Base-by-base conservation (phyloP, 1,284 basidiomycete genomes). In the Trichosporon sp. region DNA sequence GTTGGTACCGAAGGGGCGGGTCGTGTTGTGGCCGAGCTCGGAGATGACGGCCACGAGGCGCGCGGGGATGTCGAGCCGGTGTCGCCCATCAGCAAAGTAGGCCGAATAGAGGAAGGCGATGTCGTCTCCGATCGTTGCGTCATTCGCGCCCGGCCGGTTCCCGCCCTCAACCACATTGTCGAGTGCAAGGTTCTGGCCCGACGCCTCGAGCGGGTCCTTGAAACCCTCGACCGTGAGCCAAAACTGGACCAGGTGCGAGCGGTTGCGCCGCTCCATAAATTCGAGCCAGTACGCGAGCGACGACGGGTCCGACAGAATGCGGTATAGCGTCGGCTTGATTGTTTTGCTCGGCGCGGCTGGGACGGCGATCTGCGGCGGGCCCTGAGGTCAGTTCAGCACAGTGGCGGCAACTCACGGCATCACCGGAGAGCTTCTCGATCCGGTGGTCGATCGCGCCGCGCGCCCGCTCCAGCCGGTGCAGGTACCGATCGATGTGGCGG, bases 211-310 rank as follows among this genome's bases (percentile, higher is more conserved):
- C 0, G 96, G 96, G 75, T 96, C 93, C 83, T 98, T 98, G 87
- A 98, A 95, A 65, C 92, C 93, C 81, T 98, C 94, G 0, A 98
- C 92, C 0, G 93, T 92, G 2, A 98, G 86, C 96, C 96, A 98
- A 83, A 98, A 99, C 75, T 98, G 96, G 2, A 98, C 92, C 2
- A 94, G 88, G 9, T 93, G 80, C 15, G 93, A 91, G 32, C 92
- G 89, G 68, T 89, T 87, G 2, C 92, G 88, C 7, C 95, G 88
- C 74, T 98, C 96, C 92, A 98, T 95, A 78, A 92, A 96, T 83
- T 99, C 96, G 89, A 98, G 95, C 84, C 96, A 93, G 80, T 96
- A 96, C 1, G 92, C 94, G 0, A 98, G 86, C 0, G 93, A 93
- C 32, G 89, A 91, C 0, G 95, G 93, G 74, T 94, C 94, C 38